These are phyloP conservation scores for Aspergillus niger DNA, from an alignment of 2,329 filamentous ascomycete species.

Conservation along the genomic window DNA sequence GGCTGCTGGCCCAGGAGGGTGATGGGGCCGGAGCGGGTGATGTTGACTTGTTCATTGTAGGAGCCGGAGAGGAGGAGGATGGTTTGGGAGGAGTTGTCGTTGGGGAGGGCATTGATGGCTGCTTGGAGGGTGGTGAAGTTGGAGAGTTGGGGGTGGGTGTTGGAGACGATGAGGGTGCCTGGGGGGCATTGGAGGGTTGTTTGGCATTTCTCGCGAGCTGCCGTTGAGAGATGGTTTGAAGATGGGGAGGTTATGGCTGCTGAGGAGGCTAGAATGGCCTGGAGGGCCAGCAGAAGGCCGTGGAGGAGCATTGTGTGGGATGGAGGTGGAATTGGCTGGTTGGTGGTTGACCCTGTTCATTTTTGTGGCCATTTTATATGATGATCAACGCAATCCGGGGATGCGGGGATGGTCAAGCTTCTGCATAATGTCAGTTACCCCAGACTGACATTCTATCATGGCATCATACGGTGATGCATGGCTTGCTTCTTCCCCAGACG, in stretches of 20 bases:
- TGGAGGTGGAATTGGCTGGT: background rate
- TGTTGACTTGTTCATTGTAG: slow-evolving; percentile 66
- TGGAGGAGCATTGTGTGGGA: slow-evolving; percentile 1
- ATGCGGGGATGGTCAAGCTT: slow-evolving; percentile 7
- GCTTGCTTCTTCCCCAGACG: background rate
- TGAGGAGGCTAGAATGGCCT: slow-evolving; percentile 10
- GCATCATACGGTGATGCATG: slow-evolving; percentile 2
- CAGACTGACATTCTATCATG: background rate
- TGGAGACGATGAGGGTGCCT: slow-evolving; percentile 33
- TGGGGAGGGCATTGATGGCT: slow-evolving; percentile 50
- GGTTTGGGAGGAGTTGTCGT: slow-evolving; percentile 50
- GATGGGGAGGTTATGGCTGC: slow-evolving; percentile 4
- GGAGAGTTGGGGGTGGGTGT: slow-evolving; percentile 18
- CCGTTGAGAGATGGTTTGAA: slow-evolving; percentile 6
- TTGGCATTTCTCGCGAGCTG: slow-evolving; percentile 29
- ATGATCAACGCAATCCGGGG: background rate
- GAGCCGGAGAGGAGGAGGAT: slow-evolving; percentile 63
- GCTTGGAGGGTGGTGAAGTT: slow-evolving; percentile 49
- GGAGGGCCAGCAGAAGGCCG: background rate
- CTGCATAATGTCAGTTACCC: background rate
- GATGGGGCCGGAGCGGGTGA: slow-evolving; percentile 63
- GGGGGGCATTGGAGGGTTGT: slow-evolving; percentile 28
- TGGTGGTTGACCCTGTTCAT: background rate
- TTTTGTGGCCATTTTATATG: background rate
- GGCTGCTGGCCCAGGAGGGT: slow-evolving; percentile 62